These are phyloP conservation scores for Paxillus involutus DNA, from an alignment of 768 basidiomycete genomes.

Conservation along the genomic window DNA sequence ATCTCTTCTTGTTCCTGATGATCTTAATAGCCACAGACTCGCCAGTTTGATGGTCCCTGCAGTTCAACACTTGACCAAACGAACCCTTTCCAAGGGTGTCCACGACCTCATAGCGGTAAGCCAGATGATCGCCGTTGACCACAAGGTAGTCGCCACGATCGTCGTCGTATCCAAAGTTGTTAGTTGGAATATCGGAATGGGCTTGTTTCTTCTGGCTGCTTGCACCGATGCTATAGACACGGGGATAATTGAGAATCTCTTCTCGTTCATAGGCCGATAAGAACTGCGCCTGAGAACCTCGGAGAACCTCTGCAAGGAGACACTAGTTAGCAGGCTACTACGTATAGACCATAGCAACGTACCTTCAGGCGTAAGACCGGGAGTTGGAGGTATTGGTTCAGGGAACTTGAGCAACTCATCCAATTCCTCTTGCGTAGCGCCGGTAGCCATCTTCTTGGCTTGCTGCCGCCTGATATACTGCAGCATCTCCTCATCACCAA, in stretches of 20 bases:
- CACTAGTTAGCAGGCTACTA: constrained; percentile 6
- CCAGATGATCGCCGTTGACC: constrained; percentile 87
- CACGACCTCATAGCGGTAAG: constrained; percentile 94
- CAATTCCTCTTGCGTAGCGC: constrained; percentile 83
- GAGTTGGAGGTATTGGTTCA: constrained; percentile 75
- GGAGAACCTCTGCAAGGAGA: constrained; percentile 54
- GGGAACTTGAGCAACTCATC: constrained; percentile 91
- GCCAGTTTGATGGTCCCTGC: constrained; percentile 93
- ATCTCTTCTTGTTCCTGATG: constrained; percentile 98
- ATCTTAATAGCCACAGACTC: constrained; percentile 99
- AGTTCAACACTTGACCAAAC: constrained; percentile 95
- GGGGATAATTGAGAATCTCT: constrained; percentile 86
- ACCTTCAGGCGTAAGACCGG: constrained; percentile 71
- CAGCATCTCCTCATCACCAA: constrained; percentile 97
- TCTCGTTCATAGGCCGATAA: constrained; percentile 88
- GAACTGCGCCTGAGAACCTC: constrained; percentile 62
- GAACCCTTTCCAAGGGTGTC: constrained; percentile 96
- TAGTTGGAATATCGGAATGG: constrained; percentile 64
- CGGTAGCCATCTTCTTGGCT: constrained; percentile 80
- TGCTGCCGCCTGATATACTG: constrained; percentile 90
- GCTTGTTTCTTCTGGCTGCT: constrained; percentile 84
- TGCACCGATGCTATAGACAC: constrained; percentile 80
- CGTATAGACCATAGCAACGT: constrained; percentile 28
- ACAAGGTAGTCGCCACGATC: constrained; percentile 97
- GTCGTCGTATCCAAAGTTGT: constrained; percentile 96